phyloP scores from a whole-genome alignment of 192 early-diverging fungal species.

The Chytriomyces sp. region DNA sequence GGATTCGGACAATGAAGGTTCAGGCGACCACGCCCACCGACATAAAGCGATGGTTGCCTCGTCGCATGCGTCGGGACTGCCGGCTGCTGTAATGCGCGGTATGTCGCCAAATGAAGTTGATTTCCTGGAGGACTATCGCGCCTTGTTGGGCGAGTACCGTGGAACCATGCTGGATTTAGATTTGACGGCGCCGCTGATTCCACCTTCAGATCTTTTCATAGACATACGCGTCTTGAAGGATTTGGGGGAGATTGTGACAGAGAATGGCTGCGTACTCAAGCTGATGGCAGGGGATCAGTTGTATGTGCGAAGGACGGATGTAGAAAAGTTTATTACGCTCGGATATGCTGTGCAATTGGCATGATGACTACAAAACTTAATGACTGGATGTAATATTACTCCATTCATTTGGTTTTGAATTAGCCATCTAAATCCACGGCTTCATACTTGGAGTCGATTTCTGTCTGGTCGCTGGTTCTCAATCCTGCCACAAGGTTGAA shows the following conservation, averaged over 20 bases:
- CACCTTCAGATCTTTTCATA: conserved; percentile 91
- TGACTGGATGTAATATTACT: neutral
- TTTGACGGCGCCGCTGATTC: conserved; percentile 73
- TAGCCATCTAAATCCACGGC: neutral
- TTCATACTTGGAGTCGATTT: neutral
- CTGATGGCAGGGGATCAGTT: conserved; percentile 81
- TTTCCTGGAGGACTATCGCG: conserved; percentile 67
- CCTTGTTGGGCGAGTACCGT: conserved; percentile 69
- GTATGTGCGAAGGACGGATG: conserved; percentile 83
- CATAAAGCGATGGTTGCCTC: too few species aligned
- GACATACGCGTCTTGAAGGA: conserved; percentile 86
- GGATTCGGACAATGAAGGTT: neutral
- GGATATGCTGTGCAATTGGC: conserved; percentile 87
- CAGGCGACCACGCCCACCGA: neutral
- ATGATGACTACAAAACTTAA: conserved; percentile 8
- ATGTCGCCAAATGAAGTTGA: conserved; percentile 60
- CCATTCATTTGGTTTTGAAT: neutral
- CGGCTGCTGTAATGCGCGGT: conserved; percentile 37
- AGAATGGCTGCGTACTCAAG: conserved; percentile 73
- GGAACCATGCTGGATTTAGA: conserved; percentile 70
- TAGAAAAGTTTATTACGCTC: conserved; percentile 82
- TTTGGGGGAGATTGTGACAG: conserved; percentile 87
- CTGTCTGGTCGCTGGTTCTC: neutral
- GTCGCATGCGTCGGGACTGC: conserved; percentile 39
- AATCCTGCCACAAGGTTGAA: neutral